Evolutionary conservation across 1,139 yeast genomes (phyloP), one percentile per base, ranked within the genome.

Genomic region (Pichia norvegensis): DNA sequence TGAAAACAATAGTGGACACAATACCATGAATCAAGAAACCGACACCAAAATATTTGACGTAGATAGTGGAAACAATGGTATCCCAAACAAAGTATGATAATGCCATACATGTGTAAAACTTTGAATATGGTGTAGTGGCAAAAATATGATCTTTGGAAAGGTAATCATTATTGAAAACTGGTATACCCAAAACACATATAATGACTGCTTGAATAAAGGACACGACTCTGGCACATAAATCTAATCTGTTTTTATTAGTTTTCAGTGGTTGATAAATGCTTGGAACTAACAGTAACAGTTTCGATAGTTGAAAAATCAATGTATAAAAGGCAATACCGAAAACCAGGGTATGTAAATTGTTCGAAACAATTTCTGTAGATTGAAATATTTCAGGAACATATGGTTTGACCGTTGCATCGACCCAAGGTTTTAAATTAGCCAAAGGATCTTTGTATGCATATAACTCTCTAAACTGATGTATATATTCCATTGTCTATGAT

Each of bases 1-100:
- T 65, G 62, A 85, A 88, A 40, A 87, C 96, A 50, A 74, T 70
- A 45, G 87, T 69, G 0, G 97, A 92, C 14, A 92, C 85, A 39
- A 84, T 55, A 1, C 95, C 98, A 62, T 92, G 98, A 51, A 88
- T 64, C 52, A 85, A 73, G 61, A 90, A 92, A 16, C 95, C 95
- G 21, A 76, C 47, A 1, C 97, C 97, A 65, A 87, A 90, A 52
- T 79, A 65, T 9, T 73, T 64, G 47, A 78, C 74, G 66, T 84
- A 77, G 43, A 67, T 63, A 9, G 74, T 41, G 44, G 95, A 87
- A 50, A 86, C 79, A 48, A 70, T 64, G 23, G 83, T 63, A 63
- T 92, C 98, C 97, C 98, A 92, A n/a, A 86, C 56, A 62, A 92
- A 92, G 68, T 92, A 92, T 1, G 96, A 96, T 27, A 76, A 60